Conservation (phyloP, 2,329 filamentous ascomycete genomes). For the Pleomassaria siparia region DNA sequence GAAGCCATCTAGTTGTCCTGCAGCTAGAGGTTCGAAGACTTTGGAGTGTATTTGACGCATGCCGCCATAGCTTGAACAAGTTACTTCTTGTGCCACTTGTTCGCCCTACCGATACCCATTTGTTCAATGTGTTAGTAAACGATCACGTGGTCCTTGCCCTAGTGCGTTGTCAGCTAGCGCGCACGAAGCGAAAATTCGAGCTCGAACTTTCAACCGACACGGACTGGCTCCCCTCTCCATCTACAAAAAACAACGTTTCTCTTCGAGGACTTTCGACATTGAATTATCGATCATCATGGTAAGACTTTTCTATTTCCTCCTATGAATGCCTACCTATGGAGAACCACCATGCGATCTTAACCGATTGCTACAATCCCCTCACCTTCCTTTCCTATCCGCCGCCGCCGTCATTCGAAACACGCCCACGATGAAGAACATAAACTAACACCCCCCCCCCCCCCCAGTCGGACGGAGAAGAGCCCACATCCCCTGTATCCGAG, state of each 20-base stretch:
- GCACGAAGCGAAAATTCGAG: conserved; percentile 8
- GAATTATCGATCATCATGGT: conserved; percentile 44
- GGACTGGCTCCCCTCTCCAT: conserved; percentile 3
- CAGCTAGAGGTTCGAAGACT: too few relatives aligned
- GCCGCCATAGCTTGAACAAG: too few relatives aligned
- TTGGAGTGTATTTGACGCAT: too few relatives aligned
- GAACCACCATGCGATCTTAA: too few relatives aligned
- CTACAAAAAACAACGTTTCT: conserved; percentile 20
- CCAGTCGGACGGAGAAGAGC: conserved; percentile 99
- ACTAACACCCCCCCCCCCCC: conserved; percentile 10
- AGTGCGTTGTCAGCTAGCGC: neutral
- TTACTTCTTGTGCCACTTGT: too few relatives aligned
- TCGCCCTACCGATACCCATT: too few relatives aligned
- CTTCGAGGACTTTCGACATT: conserved; percentile 50
- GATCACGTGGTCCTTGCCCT: neutral
- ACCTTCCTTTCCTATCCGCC: conserved; percentile 16
- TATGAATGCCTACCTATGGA: neutral
- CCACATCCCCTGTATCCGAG: conserved; percentile 76
- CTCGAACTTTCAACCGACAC: conserved; percentile 16
- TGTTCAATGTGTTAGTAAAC: too few relatives aligned
- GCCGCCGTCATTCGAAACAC: neutral
- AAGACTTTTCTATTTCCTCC: conserved; percentile 12
- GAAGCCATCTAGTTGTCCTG: too few relatives aligned
- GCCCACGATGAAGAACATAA: neutral
- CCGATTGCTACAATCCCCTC: too few relatives aligned